Evolutionary conservation across 129 eudicot species (phyloP).

Genomic region (Calendula officinalis): DNA sequence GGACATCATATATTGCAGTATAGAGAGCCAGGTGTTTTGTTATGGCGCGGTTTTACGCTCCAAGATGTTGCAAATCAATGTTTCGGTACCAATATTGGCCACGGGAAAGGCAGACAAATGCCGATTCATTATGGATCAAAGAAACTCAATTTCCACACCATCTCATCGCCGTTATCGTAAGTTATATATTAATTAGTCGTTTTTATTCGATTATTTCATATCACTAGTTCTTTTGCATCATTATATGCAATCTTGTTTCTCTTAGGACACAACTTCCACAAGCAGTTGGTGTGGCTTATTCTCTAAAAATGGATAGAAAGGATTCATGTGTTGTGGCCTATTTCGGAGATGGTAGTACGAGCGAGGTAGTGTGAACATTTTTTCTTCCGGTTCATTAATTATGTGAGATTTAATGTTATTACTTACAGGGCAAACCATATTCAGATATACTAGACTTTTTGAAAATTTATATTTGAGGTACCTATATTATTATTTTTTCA

Average conservation of each 20-base stretch:
- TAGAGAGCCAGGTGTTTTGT: conserved; percentile 70
- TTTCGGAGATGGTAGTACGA: conserved; percentile 70
- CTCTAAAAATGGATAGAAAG: conserved; percentile 68
- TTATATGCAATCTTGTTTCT: background rate
- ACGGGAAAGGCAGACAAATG: conserved; percentile 91
- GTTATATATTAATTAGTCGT: conserved; percentile 10
- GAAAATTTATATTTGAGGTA: no score
- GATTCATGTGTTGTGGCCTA: conserved; percentile 78
- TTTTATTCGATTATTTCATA: background rate
- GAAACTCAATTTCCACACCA: conserved; percentile 53
- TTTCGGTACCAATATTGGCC: conserved; percentile 54
- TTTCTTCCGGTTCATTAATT: background rate
- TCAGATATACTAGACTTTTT: no score
- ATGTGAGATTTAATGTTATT: background rate
- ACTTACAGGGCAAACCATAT: no score
- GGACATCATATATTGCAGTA: conserved; percentile 41
- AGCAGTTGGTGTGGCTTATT: conserved; percentile 87
- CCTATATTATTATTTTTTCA: no score
- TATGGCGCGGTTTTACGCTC: conserved; percentile 86
- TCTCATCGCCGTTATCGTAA: conserved; percentile 78
- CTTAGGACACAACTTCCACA: conserved; percentile 84
- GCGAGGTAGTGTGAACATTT: conserved; percentile 50
- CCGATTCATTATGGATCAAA: conserved; percentile 77
- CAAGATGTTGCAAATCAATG: conserved; percentile 69
- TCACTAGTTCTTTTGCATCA: background rate